Evolutionary conservation across 495 filamentous ascomycete genomes (phyloP), one percentile per base, ranked within the genome.

Genomic region (Ascobolus immersus): DNA sequence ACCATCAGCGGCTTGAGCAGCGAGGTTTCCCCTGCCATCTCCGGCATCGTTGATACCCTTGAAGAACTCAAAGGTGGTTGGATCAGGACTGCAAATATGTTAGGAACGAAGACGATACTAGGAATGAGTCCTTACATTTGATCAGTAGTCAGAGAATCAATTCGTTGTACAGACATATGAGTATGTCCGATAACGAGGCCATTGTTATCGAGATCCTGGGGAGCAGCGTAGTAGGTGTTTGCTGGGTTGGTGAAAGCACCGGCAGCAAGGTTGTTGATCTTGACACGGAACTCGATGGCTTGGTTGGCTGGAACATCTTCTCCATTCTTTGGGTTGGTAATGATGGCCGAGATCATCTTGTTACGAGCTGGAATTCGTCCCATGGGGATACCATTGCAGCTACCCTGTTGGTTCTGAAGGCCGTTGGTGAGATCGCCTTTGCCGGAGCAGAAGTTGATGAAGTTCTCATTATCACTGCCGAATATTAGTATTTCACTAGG

Each of bases 341-440:
- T 59, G 32, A 76, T 58, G 15, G 69, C 58, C 3, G 73, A 75
- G 34, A 76, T 59, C 73, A 78, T 77, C 19, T 62, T 59, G 31
- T 40, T 50, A 21, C 51, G 55, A 19, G 66, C 50, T 2, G 73
- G 73, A 40, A 78, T 76, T 33, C 75, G 59, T 37, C 73, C 73
- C 72, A 78, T 77, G 3, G 55, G 55, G 52, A 67, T 60, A 50
- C 68, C 68, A 48, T 78, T 78, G 53, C 73, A 78, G 26, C 71
- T 76, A 10, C 73, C 73, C 10, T 35, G 45, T 34, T 59, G 56
- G 34, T 62, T 53, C 48, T 78, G 73, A 15, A 59, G 46, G 46
- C 73, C 73, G 45, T 77, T 77, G 33, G 72, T 78, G 35, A 69
- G 32, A n/a, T n/a, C n/a, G 11, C 58, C 65, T 52, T 74, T 56